Evolutionary conservation across 768 basidiomycete genomes (phyloP).

Genomic region (Kwoniella sp.): DNA sequence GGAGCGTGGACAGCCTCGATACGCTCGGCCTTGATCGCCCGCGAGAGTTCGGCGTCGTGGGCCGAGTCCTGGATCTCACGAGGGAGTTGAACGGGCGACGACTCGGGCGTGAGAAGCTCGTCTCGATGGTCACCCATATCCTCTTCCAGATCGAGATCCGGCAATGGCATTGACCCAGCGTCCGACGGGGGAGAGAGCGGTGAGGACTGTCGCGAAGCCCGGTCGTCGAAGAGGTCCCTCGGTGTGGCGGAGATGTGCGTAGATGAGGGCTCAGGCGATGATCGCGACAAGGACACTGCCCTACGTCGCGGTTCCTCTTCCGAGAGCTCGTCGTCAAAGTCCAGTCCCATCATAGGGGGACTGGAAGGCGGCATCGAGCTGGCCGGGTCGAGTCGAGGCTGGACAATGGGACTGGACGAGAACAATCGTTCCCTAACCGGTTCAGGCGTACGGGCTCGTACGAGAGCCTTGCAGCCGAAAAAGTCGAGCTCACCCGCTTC

Average conservation of each 20-base stretch:
- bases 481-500: constrained; percentile 28
- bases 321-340: constrained; percentile 8
- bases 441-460: constrained; percentile 1
- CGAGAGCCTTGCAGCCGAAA: constrained; percentile 24
- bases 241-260: neutral
- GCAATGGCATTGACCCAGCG: constrained; percentile 3
- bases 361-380: constrained; percentile 27
- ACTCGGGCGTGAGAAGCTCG: neutral
- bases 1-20: neutral
- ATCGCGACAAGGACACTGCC: neutral
- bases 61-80: too few relatives aligned
- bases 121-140: too few relatives aligned
- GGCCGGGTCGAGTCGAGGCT: neutral
- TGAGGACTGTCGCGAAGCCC: constrained; percentile 6
- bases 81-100: neutral
- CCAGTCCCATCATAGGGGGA: constrained; percentile 18
- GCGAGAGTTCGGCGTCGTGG: neutral
- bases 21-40: constrained; percentile 7
- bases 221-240: neutral
- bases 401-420: constrained; percentile 9
- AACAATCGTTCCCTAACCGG: constrained; percentile 12
- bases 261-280: neutral
- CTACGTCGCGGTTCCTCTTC: neutral
- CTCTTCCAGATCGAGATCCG: neutral
- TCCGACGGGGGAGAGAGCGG: constrained; percentile 12